A percentile compares a stretch with the other conserved stretches of the same genome.
These are phyloP conservation scores for Eimeria necatrix DNA, from an alignment of 169 alveolate genomes.

Conservation along the genomic window DNA sequence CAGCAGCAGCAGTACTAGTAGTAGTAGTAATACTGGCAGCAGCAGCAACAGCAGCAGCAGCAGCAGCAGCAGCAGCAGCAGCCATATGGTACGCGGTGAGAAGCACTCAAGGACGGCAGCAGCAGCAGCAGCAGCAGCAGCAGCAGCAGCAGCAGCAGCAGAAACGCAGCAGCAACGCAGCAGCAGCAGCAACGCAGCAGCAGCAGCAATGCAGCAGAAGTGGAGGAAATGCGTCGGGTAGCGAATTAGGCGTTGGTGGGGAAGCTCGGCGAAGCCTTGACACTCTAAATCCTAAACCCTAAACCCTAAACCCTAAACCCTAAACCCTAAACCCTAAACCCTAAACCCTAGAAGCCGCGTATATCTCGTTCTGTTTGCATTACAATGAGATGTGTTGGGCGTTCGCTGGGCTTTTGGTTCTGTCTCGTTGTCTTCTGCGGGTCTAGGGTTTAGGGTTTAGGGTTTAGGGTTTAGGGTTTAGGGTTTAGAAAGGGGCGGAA, in stretches of 20 bases:
- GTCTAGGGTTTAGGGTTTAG: slow-evolving; percentile 3
- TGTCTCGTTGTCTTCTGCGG: background rate
- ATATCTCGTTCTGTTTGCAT: no score
- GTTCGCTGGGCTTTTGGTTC: background rate
- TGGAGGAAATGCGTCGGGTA: no score
- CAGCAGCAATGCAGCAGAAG: background rate
- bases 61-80: slow-evolving; percentile 11
- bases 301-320: background rate
- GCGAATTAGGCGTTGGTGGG: no score
- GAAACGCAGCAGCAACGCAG: no score
- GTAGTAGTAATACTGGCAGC: background rate
- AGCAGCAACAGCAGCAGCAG: background rate
- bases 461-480: background rate
- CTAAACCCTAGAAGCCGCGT: background rate
- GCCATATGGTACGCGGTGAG: background rate
- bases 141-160: slow-evolving; percentile 11
- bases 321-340: background rate
- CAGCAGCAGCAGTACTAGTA: background rate
- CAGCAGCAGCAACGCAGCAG: no score
- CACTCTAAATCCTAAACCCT: no score
- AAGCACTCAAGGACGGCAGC: background rate
- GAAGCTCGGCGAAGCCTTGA: no score
- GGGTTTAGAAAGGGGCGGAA: no score
- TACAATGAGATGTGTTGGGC: background rate
- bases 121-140: background rate